Evolutionary conservation across 192 early-diverging fungal species (phyloP).

Genomic region (Rhizophagus clarus): DNA sequence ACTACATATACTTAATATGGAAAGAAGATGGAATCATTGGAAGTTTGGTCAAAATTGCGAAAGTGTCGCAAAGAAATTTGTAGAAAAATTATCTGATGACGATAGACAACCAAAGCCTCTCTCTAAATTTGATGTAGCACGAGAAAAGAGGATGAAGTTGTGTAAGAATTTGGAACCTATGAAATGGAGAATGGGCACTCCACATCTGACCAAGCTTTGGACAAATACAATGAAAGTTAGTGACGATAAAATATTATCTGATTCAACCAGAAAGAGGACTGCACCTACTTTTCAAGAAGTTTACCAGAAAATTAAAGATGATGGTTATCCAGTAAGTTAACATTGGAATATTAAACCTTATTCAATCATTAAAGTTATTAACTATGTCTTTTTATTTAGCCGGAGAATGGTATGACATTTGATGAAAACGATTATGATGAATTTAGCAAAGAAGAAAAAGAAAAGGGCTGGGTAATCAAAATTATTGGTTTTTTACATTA

Average conservation of each 20-base stretch:
- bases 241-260: not conserved
- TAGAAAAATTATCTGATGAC: not conserved
- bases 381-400: not conserved
- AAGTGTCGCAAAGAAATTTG: not conserved
- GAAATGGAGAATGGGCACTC: not conserved
- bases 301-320: not conserved
- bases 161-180: constrained; percentile 3
- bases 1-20: constrained; percentile 5
- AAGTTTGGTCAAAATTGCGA: constrained; percentile 25
- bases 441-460: not conserved
- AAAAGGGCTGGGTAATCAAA: constrained; percentile 13
- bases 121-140: not conserved
- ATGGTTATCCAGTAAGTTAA: constrained; percentile 18
- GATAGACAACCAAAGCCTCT: not conserved
- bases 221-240: not conserved
- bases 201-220: not conserved
- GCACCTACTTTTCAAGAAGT: not conserved
- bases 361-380: not conserved
- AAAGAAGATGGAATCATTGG: constrained; percentile 23
- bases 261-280: not conserved
- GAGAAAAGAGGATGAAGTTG: not conserved
- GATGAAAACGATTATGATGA: not conserved
- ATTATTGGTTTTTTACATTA: not conserved
- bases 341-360: too few species aligned
- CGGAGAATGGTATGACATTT: not conserved